phyloP scores from a whole-genome alignment of 2,329 filamentous ascomycete species.

The Proliferodiscus dingleyae region DNA sequence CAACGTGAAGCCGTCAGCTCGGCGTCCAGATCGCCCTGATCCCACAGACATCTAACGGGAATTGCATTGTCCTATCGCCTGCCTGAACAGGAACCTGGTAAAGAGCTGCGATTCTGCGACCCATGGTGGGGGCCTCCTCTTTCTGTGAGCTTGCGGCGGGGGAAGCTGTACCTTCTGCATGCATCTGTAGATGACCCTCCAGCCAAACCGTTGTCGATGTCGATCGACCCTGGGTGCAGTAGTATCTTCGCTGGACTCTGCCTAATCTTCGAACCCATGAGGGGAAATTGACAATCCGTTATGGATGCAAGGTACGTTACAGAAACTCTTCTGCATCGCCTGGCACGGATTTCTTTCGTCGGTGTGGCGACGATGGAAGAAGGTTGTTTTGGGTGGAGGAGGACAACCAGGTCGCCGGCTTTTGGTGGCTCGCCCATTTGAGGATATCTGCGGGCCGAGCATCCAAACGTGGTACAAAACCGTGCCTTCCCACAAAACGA shows the following conservation, averaged over 20 bases:
- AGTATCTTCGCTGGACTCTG: neutral
- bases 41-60: neutral
- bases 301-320: too few species aligned
- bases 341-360: too few species aligned
- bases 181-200: neutral
- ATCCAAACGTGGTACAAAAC: neutral
- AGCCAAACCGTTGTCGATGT: neutral
- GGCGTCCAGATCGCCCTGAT: neutral
- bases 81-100: conserved; percentile 10
- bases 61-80: conserved; percentile 18
- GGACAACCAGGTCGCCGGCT: too few species aligned
- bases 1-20: neutral
- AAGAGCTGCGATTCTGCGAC: neutral
- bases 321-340: too few species aligned
- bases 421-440: too few species aligned
- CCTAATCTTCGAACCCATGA: neutral
- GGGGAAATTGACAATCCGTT: neutral
- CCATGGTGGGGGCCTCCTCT: neutral
- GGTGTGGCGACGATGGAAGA: too few species aligned
- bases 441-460: neutral
- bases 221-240: neutral
- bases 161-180: neutral
- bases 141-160: neutral
- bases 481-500: neutral
- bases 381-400: too few species aligned